Evolutionary conservation across 768 basidiomycete species (phyloP).

Genomic region (Tulasnella sp.): DNA sequence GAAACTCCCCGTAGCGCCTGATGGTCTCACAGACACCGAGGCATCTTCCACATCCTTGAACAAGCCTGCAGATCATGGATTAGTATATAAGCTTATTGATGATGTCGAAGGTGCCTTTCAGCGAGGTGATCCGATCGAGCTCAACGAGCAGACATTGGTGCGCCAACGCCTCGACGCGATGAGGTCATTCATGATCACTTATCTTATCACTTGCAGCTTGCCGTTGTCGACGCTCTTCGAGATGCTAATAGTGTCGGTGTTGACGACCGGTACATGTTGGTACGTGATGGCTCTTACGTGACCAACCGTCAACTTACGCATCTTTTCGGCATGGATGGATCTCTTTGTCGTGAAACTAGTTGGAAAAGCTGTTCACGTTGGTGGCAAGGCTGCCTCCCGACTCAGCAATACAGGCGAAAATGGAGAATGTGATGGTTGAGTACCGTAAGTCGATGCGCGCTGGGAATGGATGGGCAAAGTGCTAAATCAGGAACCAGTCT

Average conservation of each 20-base stretch:
- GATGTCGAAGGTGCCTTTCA: not conserved
- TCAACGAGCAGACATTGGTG: conserved; percentile 3
- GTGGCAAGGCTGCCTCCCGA: conserved; percentile 44
- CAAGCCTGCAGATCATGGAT: conserved; percentile 1
- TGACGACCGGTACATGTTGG: conserved; percentile 55
- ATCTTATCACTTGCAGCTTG: not conserved
- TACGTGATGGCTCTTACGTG: conserved; percentile 26
- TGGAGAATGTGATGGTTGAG: conserved; percentile 44
- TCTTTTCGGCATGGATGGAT: not conserved
- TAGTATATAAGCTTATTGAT: not conserved
- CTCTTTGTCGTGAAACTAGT: no score
- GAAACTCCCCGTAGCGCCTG: conserved; percentile 10
- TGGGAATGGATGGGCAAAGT: no score
- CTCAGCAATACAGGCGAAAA: conserved; percentile 25
- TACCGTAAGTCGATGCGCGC: conserved; percentile 40
- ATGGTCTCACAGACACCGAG: conserved; percentile 10
- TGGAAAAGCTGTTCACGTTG: conserved; percentile 49
- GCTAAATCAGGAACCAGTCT: conserved; percentile 43
- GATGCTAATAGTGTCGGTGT: conserved; percentile 35
- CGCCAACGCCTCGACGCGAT: not conserved
- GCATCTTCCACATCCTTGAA: conserved; percentile 6
- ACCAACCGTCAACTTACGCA: no score
- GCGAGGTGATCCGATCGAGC: conserved; percentile 11
- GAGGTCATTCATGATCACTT: not conserved
- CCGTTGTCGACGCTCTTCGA: conserved; percentile 34